Percentiles rank a stretch among this genome's conserved stretches.
Evolutionary conservation across 441 rosid genomes (phyloP).

Genomic region (Kokia cookei): DNA sequence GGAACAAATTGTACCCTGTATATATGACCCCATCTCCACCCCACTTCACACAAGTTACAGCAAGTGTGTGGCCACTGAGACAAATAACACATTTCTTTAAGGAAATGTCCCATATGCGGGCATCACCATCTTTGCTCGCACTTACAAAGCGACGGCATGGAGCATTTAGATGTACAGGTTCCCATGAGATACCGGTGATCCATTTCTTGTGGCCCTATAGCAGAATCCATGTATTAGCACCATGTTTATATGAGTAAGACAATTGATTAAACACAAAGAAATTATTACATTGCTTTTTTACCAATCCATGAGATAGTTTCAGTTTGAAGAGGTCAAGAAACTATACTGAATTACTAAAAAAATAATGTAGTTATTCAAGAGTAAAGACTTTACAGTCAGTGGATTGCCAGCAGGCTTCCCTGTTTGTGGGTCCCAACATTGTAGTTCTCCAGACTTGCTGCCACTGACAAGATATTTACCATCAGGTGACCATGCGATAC

Average conservation of each 20-base stretch:
- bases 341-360: background rate
- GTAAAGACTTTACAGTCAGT: constrained; percentile 43
- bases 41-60: constrained; percentile 99
- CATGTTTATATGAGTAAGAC: background rate
- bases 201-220: constrained; percentile 96
- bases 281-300: background rate
- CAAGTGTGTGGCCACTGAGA: constrained; percentile 90
- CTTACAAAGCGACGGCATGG: constrained; percentile 97
- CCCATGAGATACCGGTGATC: constrained; percentile 99
- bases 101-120: constrained; percentile 88
- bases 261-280: background rate
- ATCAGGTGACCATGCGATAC: constrained; percentile 96
- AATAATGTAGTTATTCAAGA: constrained; percentile 5
- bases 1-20: constrained; percentile 59
- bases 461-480: constrained; percentile 92
- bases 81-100: constrained; percentile 62
- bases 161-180: constrained; percentile 83
- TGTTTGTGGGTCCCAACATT: constrained; percentile 80
- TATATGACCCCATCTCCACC: constrained; percentile 94
- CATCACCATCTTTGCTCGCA: constrained; percentile 99
- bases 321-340: background rate
- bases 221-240: constrained; percentile 11
- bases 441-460: constrained; percentile 87
- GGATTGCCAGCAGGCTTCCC: constrained; percentile 81
- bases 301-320: constrained; percentile 1